These are phyloP conservation scores for Jamesozyma piceae DNA, from an alignment of 805 yeast species.

Conservation along the genomic window DNA sequence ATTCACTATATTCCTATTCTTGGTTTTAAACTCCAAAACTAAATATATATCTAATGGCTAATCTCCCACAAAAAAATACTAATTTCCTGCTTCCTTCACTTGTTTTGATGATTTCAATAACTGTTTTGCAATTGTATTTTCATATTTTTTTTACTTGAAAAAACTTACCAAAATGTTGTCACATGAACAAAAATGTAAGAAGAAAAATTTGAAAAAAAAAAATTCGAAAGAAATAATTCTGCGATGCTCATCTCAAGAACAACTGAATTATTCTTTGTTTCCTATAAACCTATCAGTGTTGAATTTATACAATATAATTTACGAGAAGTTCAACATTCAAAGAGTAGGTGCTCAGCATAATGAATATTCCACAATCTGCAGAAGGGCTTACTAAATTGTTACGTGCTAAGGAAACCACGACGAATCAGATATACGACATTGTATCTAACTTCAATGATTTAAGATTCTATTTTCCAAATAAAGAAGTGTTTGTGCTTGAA, in stretches of 20 bases:
- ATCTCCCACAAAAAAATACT: too few species aligned
- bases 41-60: too few species aligned
- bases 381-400: constrained; percentile 49
- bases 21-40: background rate
- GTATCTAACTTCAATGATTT: constrained; percentile 30
- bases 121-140: background rate
- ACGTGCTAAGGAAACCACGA: constrained; percentile 42
- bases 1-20: background rate
- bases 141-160: background rate
- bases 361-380: constrained; percentile 27
- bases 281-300: background rate
- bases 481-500: constrained; percentile 46
- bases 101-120: background rate
- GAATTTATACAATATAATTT: background rate
- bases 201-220: background rate
- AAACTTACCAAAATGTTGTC: background rate
- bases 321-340: background rate
- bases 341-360: background rate
- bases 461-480: constrained; percentile 45
- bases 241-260: constrained; percentile 4
- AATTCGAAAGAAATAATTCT: background rate
- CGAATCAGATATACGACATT: constrained; percentile 35
- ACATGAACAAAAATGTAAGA: background rate
- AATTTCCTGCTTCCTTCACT: background rate
- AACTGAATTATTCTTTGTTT: background rate